Percentiles rank a stretch among this genome's conserved stretches.
phyloP scores from a whole-genome alignment of 2,329 filamentous ascomycete genomes.

The Coniochaeta hoffmannii region DNA sequence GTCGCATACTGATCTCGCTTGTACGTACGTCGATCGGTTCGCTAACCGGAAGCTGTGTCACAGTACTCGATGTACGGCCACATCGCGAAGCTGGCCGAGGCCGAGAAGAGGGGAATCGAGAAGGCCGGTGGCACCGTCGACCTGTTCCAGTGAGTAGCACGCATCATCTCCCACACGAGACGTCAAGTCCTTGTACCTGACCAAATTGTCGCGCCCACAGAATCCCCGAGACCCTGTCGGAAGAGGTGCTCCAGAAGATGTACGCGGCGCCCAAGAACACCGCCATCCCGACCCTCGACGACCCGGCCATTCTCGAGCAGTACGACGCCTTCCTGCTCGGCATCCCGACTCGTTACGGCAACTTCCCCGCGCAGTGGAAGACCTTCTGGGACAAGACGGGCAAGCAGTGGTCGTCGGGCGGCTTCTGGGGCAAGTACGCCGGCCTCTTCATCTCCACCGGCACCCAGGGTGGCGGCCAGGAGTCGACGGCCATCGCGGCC shows the following conservation, averaged over 20 bases:
- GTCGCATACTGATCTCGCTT: not conserved
- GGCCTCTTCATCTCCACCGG: conserved; percentile 89
- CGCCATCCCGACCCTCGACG: conserved; percentile 55
- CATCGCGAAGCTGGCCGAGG: conserved; percentile 74
- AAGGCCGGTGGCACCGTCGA: conserved; percentile 76
- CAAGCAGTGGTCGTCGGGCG: conserved; percentile 71
- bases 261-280: conserved; percentile 71
- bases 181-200: not conserved
- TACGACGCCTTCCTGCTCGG: conserved; percentile 92
- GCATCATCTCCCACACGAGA: not conserved
- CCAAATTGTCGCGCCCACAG: conserved; percentile 26
- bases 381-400: conserved; percentile 87
- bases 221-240: conserved; percentile 75
- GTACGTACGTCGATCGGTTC: not conserved
- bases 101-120: conserved; percentile 85
- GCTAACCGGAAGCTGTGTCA: conserved; percentile 3
- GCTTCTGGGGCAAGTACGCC: conserved; percentile 79
- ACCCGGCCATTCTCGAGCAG: conserved; percentile 51
- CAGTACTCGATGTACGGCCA: conserved; percentile 96
- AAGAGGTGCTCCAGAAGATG: conserved; percentile 86
- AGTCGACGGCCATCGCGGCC: conserved; percentile 71
- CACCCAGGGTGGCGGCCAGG: conserved; percentile 82
- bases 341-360: conserved; percentile 93
- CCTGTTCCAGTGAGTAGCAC: conserved; percentile 62
- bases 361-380: conserved; percentile 96